These are phyloP conservation scores for Peterozyma xylosa DNA, from an alignment of 805 yeast species.

Conservation along the genomic window DNA sequence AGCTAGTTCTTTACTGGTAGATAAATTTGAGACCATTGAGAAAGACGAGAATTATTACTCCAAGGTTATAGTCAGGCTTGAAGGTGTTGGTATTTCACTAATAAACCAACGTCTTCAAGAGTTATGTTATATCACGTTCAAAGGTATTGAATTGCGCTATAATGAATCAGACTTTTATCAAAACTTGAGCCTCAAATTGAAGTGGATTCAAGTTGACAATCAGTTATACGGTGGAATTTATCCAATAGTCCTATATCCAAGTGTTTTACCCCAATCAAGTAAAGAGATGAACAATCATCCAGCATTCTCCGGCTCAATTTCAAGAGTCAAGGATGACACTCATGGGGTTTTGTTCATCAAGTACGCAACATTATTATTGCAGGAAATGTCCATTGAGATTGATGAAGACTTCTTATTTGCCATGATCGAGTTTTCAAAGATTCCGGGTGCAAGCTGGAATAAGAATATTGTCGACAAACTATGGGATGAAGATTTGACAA, in stretches of 20 bases:
- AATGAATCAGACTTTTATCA: constrained; percentile 82
- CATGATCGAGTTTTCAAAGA: constrained; percentile 66
- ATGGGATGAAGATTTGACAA: constrained; percentile 52
- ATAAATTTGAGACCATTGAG: constrained; percentile 48
- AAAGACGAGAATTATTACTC: constrained; percentile 46
- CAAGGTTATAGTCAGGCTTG: constrained; percentile 54
- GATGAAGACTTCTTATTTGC: constrained; percentile 92
- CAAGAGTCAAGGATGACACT: constrained; percentile 78
- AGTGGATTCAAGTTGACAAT: constrained; percentile 94
- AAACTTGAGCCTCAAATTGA: constrained; percentile 69
- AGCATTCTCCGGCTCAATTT: constrained; percentile 76
- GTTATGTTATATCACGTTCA: constrained; percentile 70
- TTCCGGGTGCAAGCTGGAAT: constrained; percentile 81
- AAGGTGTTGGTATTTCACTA: constrained; percentile 84
- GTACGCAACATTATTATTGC: constrained; percentile 82
- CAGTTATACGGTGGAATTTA: constrained; percentile 82
- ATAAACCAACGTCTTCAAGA: constrained; percentile 69
- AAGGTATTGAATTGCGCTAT: constrained; percentile 75
- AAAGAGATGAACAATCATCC: constrained; percentile 87
- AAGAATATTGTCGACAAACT: constrained; percentile 26
- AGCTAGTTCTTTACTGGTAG: constrained; percentile 27
- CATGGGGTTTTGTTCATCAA: constrained; percentile 89
- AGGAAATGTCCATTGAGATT: constrained; percentile 85
- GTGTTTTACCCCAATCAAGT: constrained; percentile 77
- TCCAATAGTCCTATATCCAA: constrained; percentile 86